Percentiles rank a stretch among this genome's conserved stretches.
These are phyloP conservation scores for Starmerella bombicola DNA, from an alignment of 805 yeast species.

Conservation along the genomic window DNA sequence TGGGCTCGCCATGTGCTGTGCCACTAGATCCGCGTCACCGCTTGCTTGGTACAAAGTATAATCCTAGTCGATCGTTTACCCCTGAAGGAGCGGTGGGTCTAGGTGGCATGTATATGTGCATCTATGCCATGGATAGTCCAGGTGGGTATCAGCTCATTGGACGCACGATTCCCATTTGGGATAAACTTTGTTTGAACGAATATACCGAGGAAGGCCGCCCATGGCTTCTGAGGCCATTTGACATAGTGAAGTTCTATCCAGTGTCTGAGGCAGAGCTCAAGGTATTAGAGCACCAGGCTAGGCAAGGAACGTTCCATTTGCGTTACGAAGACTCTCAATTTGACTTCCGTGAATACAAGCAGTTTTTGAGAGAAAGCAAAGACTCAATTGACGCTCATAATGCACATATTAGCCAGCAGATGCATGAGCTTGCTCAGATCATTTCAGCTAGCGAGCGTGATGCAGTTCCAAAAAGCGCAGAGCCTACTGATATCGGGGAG, in stretches of 20 bases:
- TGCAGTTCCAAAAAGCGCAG: conserved; percentile 23
- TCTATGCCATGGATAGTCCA: conserved; percentile 94
- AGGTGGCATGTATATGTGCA: conserved; percentile 98
- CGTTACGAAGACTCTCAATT: conserved; percentile 67
- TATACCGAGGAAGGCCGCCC: conserved; percentile 43
- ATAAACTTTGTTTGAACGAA: conserved; percentile 53
- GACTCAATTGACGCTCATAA: conserved; percentile 46
- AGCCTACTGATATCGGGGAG: conserved; percentile 35
- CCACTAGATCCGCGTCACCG: conserved; percentile 96
- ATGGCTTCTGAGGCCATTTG: conserved; percentile 86
- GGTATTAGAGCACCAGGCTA: conserved; percentile 51
- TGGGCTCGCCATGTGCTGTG: conserved; percentile 98
- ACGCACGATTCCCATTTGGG: conserved; percentile 96
- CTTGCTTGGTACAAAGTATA: conserved; percentile 82
- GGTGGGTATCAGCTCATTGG: conserved; percentile 98
- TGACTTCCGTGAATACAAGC: conserved; percentile 64
- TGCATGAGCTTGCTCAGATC: conserved; percentile 72
- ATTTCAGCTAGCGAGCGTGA: conserved; percentile 40
- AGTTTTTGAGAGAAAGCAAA: conserved; percentile 64
- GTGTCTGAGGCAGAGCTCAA: conserved; percentile 79
- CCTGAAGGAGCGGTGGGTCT: conserved; percentile 96
- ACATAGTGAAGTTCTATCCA: conserved; percentile 88
- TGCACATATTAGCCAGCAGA: conserved; percentile 50
- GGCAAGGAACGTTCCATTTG: conserved; percentile 68
- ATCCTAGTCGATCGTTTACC: conserved; percentile 91